Percentiles rank a stretch among this genome's conserved stretches.
Conservation (phyloP, 768 basidiomycete genomes). For the Collybia mongolica region DNA sequence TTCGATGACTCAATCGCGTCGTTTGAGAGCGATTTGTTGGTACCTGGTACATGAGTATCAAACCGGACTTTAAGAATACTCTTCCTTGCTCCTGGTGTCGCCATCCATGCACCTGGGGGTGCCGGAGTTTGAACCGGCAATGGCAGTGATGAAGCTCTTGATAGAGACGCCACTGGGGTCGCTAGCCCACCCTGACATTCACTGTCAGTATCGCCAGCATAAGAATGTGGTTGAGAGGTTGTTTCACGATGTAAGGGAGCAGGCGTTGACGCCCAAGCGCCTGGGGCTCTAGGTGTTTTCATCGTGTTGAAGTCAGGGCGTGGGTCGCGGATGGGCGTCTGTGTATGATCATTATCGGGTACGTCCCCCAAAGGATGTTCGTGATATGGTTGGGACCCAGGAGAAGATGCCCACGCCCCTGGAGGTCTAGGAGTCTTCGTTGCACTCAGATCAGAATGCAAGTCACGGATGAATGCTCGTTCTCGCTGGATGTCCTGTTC, state of each 20-base stretch:
- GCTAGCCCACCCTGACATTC: constrained; percentile 33
- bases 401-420: constrained; percentile 35
- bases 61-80: constrained; percentile 74
- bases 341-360: not conserved
- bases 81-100: constrained; percentile 56
- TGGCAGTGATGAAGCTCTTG: constrained; percentile 36
- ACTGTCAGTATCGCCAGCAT: constrained; percentile 18
- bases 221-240: constrained; percentile 11
- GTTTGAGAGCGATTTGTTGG: constrained; percentile 2
- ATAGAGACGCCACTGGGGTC: constrained; percentile 51
- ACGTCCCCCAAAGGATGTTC: not conserved
- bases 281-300: constrained; percentile 32
- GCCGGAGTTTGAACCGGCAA: constrained; percentile 57
- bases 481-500: constrained; percentile 11
- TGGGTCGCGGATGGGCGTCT: constrained; percentile 5
- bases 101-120: constrained; percentile 68
- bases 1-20: constrained; percentile 7
- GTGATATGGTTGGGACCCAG: constrained; percentile 7
- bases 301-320: constrained; percentile 10
- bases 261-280: constrained; percentile 35
- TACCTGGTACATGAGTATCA: constrained; percentile 38
- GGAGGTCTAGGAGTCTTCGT: constrained; percentile 30
- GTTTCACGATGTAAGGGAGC: constrained; percentile 11
- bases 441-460: constrained; percentile 8
- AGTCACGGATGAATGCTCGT: constrained; percentile 11